Conservation (phyloP, 2,329 filamentous ascomycete species). For the Xylariaceae sp. region DNA sequence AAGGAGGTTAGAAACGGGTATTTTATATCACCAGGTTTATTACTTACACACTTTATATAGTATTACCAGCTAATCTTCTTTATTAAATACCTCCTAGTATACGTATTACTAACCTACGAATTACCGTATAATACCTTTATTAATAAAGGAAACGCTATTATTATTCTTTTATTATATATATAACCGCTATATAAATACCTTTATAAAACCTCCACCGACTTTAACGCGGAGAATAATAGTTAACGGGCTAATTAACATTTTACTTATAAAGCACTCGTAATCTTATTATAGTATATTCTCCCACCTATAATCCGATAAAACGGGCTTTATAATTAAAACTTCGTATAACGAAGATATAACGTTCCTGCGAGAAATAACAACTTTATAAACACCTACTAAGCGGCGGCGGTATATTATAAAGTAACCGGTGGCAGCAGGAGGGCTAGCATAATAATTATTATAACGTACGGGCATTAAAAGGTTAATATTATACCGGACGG, state of each 20-base stretch:
- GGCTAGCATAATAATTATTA: too few species aligned
- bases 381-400: too few species aligned
- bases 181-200: background rate
- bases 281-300: background rate
- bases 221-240: too few species aligned
- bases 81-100: background rate
- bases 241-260: too few species aligned
- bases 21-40: background rate
- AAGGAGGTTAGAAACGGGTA: too few species aligned
- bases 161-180: background rate
- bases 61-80: background rate
- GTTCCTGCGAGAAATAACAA: too few species aligned
- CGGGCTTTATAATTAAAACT: background rate
- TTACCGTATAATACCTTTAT: background rate
- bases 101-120: background rate
- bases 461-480: too few species aligned
- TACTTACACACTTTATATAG: background rate
- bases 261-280: background rate
- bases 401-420: too few species aligned
- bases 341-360: too few species aligned
- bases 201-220: background rate
- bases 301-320: background rate
- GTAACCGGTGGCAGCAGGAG: too few species aligned
- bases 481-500: too few species aligned
- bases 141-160: background rate